Percentiles rank a stretch among this genome's conserved stretches.
These are phyloP conservation scores for Fusarium nanum DNA, from an alignment of 2,329 filamentous ascomycete species.

Conservation along the genomic window DNA sequence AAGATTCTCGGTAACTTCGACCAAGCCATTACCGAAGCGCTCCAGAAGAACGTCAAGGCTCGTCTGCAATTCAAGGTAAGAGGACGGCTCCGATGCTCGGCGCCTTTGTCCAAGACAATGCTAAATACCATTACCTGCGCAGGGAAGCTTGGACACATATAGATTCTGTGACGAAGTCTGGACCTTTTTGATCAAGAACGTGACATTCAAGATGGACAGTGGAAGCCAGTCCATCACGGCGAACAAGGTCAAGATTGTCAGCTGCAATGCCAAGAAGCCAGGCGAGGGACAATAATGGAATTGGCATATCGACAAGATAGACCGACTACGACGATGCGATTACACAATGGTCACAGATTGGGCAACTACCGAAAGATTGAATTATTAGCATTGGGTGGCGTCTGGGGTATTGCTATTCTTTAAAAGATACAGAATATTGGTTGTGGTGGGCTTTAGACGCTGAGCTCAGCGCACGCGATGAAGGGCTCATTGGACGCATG, in stretches of 20 bases:
- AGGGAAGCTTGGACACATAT: conserved; percentile 98
- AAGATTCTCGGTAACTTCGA: conserved; percentile 98
- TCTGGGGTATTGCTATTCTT: conserved; percentile 23
- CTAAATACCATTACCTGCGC: conserved; percentile 1
- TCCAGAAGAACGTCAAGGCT: conserved; percentile 92
- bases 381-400: conserved; percentile 46
- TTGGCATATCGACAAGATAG: neutral
- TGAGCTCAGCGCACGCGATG: neutral
- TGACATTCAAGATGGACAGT: conserved; percentile 97
- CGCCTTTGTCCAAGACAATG: neutral
- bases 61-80: conserved; percentile 93
- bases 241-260: conserved; percentile 98
- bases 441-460: conserved; percentile 1
- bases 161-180: conserved; percentile 99
- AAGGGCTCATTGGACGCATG: neutral
- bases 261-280: conserved; percentile 87
- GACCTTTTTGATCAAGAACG: conserved; percentile 99
- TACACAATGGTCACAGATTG: conserved; percentile 31
- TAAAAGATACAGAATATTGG: conserved; percentile 18
- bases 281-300: conserved; percentile 52
- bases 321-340: neutral
- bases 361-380: conserved; percentile 28
- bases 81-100: neutral
- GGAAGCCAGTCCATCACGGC: conserved; percentile 77
- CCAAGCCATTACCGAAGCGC: conserved; percentile 87